Percentiles rank a stretch among this genome's conserved stretches.
phyloP scores from a whole-genome alignment of 257 asterid genomes.

The Orobanche coerulescens region DNA sequence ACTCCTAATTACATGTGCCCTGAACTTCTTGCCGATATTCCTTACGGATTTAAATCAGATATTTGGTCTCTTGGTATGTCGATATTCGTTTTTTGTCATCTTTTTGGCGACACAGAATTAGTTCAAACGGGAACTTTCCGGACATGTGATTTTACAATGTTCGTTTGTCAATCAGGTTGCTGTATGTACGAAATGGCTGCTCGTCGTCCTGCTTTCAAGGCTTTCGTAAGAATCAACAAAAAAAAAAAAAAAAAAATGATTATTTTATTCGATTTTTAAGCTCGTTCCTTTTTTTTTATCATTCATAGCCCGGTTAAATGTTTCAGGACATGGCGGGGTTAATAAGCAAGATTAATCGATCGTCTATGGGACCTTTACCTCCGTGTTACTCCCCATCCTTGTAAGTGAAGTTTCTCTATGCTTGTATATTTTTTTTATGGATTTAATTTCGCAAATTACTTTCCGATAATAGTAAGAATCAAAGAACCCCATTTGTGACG shows the following conservation, averaged over 20 bases:
- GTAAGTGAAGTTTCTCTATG: slow-evolving; percentile 43
- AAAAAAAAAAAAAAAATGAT: background rate
- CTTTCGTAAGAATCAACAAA: slow-evolving; percentile 77
- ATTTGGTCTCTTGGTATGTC: slow-evolving; percentile 96
- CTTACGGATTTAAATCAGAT: slow-evolving; percentile 95
- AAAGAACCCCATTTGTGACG: too few relatives aligned
- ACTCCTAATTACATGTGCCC: slow-evolving; percentile 99
- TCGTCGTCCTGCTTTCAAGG: slow-evolving; percentile 96
- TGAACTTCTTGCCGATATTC: slow-evolving; percentile 96
- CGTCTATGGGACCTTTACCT: slow-evolving; percentile 95
- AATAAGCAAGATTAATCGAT: slow-evolving; percentile 91
- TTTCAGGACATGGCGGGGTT: slow-evolving; percentile 98
- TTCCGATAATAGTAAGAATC: too few relatives aligned
- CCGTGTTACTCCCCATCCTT: slow-evolving; percentile 87
- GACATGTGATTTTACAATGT: slow-evolving; percentile 7
- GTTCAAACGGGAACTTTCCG: slow-evolving; percentile 2
- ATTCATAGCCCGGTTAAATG: slow-evolving; percentile 18
- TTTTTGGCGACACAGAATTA: background rate
- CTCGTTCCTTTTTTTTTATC: background rate
- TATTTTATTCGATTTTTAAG: background rate
- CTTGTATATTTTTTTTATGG: background rate
- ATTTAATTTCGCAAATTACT: background rate
- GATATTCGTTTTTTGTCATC: background rate
- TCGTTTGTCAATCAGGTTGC: slow-evolving; percentile 57
- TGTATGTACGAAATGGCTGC: slow-evolving; percentile 99